Conservation (phyloP, 2,329 filamentous ascomycete species). For the Exophiala dermatitidis region DNA sequence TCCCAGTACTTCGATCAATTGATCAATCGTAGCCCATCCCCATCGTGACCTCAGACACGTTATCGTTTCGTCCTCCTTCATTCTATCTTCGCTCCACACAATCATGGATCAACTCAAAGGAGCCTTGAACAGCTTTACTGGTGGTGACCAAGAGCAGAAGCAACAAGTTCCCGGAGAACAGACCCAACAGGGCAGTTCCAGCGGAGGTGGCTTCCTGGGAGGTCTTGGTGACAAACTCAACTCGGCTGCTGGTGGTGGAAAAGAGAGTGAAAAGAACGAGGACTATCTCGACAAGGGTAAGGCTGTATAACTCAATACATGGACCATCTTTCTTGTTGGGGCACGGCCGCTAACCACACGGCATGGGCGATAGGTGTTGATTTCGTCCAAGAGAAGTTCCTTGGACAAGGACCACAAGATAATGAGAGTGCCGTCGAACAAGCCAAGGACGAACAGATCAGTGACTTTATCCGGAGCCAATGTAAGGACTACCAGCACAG, state of each 20-base stretch:
- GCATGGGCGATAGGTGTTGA: constrained; percentile 55
- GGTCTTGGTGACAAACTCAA: constrained; percentile 66
- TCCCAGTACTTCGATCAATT: neutral
- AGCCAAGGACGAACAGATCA: constrained; percentile 74
- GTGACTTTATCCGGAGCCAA: constrained; percentile 60
- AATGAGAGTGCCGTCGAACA: constrained; percentile 70
- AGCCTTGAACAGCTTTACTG: constrained; percentile 23
- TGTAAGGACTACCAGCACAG: constrained; percentile 6
- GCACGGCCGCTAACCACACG: too few species aligned
- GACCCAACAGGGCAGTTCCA: constrained; percentile 25
- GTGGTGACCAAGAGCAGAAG: constrained; percentile 17
- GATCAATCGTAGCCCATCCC: neutral
- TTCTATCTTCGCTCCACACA: neutral
- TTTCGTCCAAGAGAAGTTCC: constrained; percentile 66
- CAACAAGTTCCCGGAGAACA: constrained; percentile 2
- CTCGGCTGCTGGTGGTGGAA: constrained; percentile 62
- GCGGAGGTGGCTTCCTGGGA: constrained; percentile 41
- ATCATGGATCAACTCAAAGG: constrained; percentile 26
- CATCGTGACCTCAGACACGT: neutral
- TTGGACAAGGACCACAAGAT: constrained; percentile 63
- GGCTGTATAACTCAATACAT: neutral
- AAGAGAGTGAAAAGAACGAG: constrained; percentile 71
- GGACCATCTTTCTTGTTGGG: too few species aligned
- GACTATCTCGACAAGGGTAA: constrained; percentile 74
- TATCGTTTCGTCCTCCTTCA: neutral